These are phyloP conservation scores for Paracoccidioides lutzii DNA, from an alignment of 2,329 filamentous ascomycete species.

Conservation along the genomic window DNA sequence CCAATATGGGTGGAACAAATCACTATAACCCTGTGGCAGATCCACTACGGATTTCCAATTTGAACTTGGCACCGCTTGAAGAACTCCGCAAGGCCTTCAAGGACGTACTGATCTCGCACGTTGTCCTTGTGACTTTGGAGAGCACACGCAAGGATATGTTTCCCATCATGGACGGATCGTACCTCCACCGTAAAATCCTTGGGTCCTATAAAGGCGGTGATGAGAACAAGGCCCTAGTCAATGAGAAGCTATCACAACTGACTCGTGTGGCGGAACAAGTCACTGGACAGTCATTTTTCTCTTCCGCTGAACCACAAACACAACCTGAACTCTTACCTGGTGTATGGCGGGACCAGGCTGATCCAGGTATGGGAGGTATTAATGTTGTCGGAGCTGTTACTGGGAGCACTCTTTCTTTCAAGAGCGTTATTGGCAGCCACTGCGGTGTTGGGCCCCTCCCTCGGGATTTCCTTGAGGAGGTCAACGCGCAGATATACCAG, in stretches of 20 bases:
- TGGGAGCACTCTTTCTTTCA: conserved; percentile 22
- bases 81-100: conserved; percentile 16
- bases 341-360: conserved; percentile 14
- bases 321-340: conserved; percentile 4
- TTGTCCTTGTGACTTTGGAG: conserved; percentile 22
- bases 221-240: conserved; percentile 9
- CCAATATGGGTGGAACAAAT: conserved; percentile 3
- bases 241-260: conserved; percentile 15
- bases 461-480: conserved; percentile 20
- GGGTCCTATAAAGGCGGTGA: conserved; percentile 12
- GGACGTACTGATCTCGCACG: conserved; percentile 19
- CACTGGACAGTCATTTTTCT: conserved; percentile 17
- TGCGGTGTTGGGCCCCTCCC: conserved; percentile 21
- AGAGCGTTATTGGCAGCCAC: conserved; percentile 21
- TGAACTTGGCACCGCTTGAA: conserved; percentile 17
- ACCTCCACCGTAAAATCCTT: conserved; percentile 17
- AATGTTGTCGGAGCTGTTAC: conserved; percentile 20
- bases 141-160: conserved; percentile 23
- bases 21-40: conserved; percentile 20
- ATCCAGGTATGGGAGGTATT: conserved; percentile 20
- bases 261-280: conserved; percentile 20
- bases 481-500: conserved; percentile 19
- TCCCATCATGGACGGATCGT: conserved; percentile 18
- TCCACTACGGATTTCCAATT: conserved; percentile 21
- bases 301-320: not conserved